phyloP scores from a whole-genome alignment of 495 filamentous ascomycete genomes.

The Penicillium ochrochloron region DNA sequence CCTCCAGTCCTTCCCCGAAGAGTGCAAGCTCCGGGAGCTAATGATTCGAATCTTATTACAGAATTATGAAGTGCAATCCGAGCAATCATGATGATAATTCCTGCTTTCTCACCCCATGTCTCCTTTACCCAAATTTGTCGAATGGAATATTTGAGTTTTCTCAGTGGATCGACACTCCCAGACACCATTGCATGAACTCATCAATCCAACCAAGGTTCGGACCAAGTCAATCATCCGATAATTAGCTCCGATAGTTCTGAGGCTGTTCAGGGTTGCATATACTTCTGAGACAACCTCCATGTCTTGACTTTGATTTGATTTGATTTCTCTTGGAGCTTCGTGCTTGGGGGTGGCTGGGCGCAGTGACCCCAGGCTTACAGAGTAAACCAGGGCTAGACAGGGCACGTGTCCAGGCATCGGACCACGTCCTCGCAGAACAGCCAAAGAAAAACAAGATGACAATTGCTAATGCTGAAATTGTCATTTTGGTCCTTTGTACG shows the following conservation, averaged over 20 bases:
- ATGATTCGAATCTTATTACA: neutral
- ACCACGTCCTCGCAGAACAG: neutral
- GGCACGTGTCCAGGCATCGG: conserved; percentile 29
- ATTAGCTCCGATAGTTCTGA: conserved; percentile 5
- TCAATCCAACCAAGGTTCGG: conserved; percentile 25
- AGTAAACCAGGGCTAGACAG: conserved; percentile 16
- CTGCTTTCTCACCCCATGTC: neutral
- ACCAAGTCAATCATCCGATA: conserved; percentile 19
- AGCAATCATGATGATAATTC: neutral
- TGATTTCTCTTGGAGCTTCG: neutral
- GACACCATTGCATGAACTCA: conserved; percentile 24
- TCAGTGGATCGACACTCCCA: conserved; percentile 1
- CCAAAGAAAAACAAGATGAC: neutral
- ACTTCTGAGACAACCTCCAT: conserved; percentile 19
- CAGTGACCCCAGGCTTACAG: neutral
- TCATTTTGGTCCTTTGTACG: conserved; percentile 16
- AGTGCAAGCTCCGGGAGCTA: neutral
- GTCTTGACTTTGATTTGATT: neutral
- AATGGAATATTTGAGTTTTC: conserved; percentile 19
- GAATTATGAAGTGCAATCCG: neutral
- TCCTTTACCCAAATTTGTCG: neutral
- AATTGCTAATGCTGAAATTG: conserved; percentile 5
- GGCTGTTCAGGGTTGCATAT: conserved; percentile 23
- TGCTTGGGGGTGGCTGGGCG: neutral
- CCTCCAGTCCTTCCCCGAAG: neutral